Base-by-base conservation (phyloP, 805 yeast species). In the Suhomyces tanzawaensis region DNA sequence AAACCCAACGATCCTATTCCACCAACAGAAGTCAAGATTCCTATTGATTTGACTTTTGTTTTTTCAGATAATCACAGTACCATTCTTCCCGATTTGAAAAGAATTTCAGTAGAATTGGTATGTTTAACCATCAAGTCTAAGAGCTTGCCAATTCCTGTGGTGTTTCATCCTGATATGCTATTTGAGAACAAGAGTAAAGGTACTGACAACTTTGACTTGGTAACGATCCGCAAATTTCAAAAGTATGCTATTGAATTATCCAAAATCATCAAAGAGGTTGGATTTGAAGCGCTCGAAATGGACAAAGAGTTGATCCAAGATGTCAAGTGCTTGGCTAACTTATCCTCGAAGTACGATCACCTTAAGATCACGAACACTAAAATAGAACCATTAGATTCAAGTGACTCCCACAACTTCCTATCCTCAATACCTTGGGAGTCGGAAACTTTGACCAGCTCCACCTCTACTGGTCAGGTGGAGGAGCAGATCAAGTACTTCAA, bases 221-320 rank as follows among this genome's bases (percentile, higher is more conserved):
- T 57, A n/a, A 62, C 64, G 2, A 53, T 65, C 24, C 52, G 49
- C 28, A 55, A 55, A 12, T 64, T 66, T 47, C 66, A 60, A 33
- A 47, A 44, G 31, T 57, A 60, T 36, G 66, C 64, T 2, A 40
- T 42, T 7, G 64, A 64, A 24, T 38, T 67, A 3, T 45, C 55
- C 5, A 48, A 48, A 26, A 32, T 62, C 2, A 31, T 58, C 16
- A 51, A 56, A 30, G 55, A 49, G 1, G 44, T 50, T 7, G 63
- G 62, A 0, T 29, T 41, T 6, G 57, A 48, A n/a, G 45, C 49
- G 8, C 41, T 64, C 29, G 55, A 47, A 4, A 38, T 66, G 4
- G 62, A 64, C 14, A 51, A 48, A 26, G 52, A 52, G 7, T 36
- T 62, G 34, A 36, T 62, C 1, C 48, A 46, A 8, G 67, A 64